Conservation (phyloP, 495 filamentous ascomycete genomes). For the Entonaema liquescens region DNA sequence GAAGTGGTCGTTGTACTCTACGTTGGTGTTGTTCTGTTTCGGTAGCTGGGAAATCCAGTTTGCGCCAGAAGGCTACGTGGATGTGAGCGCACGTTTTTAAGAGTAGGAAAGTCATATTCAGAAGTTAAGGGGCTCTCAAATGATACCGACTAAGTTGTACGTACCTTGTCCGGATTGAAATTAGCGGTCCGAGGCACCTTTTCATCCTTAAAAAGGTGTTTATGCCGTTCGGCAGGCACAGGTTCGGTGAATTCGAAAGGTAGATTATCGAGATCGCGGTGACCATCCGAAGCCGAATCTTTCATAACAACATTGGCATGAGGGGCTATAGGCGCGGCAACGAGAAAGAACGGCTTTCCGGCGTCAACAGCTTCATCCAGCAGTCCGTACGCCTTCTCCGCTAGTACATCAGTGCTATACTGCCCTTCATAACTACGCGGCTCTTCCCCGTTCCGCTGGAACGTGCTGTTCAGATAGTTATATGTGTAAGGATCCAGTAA, state of each 20-base stretch:
- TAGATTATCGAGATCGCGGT: conserved; percentile 11
- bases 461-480: conserved; percentile 68
- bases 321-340: conserved; percentile 67
- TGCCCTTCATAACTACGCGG: conserved; percentile 64
- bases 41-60: conserved; percentile 66
- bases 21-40: conserved; percentile 60
- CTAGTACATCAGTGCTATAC: conserved; percentile 69
- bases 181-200: conserved; percentile 58
- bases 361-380: conserved; percentile 64
- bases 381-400: conserved; percentile 67
- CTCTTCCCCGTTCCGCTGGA: conserved; percentile 65
- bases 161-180: conserved; percentile 60
- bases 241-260: conserved; percentile 55
- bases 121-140: neutral
- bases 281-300: neutral
- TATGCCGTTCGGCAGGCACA: conserved; percentile 54
- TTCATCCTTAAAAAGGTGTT: conserved; percentile 55
- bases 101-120: neutral
- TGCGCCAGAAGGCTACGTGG: conserved; percentile 56
- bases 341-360: conserved; percentile 67
- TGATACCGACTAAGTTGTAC: conserved; percentile 1
- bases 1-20: conserved; percentile 71
- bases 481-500: conserved; percentile 74
- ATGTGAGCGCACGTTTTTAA: conserved; percentile 16
- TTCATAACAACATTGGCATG: conserved; percentile 64